phyloP scores from a whole-genome alignment of 1,139 yeast species.

The Diutina pseudorugosa region DNA sequence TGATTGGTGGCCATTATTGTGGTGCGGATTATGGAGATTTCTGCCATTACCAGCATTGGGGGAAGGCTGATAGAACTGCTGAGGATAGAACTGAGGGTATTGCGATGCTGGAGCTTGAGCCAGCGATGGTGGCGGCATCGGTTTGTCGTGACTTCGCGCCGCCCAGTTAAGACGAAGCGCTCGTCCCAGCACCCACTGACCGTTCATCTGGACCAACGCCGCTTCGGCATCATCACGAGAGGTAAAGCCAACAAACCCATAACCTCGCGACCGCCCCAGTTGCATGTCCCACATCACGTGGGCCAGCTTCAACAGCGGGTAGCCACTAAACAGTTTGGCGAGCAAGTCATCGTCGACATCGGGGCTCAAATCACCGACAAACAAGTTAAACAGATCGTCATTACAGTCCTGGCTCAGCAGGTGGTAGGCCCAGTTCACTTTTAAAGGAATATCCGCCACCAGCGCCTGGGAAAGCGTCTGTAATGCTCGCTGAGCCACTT shows the following conservation, averaged over 20 bases:
- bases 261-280: conserved; percentile 82
- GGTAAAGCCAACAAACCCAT: conserved; percentile 80
- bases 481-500: conserved; percentile 52
- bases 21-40: neutral
- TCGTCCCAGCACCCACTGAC: conserved; percentile 60
- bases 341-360: conserved; percentile 76
- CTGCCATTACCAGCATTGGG: neutral
- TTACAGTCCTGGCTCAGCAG: conserved; percentile 23
- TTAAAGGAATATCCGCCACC: conserved; percentile 41
- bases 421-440: conserved; percentile 77
- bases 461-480: conserved; percentile 45
- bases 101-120: too few relatives aligned
- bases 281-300: conserved; percentile 98
- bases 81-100: neutral
- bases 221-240: conserved; percentile 58
- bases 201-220: conserved; percentile 69
- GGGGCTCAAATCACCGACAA: conserved; percentile 77
- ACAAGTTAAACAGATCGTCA: conserved; percentile 49
- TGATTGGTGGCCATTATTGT: neutral
- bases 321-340: conserved; percentile 44
- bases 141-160: conserved; percentile 15
- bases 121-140: neutral
- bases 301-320: conserved; percentile 61
- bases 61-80: neutral
- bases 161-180: conserved; percentile 86